Evolutionary conservation across 2,329 filamentous ascomycete genomes (phyloP).

Genomic region (Chaetoscypha palmicola): DNA sequence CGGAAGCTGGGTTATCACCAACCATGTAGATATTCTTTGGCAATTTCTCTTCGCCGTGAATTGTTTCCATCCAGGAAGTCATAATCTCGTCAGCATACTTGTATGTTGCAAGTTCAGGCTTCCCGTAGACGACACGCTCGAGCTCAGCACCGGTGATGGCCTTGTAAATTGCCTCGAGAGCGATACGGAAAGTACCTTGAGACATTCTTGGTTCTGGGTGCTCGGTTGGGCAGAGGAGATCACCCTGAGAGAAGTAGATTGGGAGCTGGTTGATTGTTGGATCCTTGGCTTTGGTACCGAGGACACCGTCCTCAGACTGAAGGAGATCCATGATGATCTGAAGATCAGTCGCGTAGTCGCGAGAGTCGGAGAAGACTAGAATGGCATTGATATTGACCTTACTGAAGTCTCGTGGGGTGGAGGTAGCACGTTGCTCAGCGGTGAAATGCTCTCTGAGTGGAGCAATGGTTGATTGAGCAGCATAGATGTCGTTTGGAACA

Average conservation of each 20-base stretch:
- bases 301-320: constrained; percentile 58
- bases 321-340: constrained; percentile 71
- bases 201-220: constrained; percentile 63
- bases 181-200: constrained; percentile 69
- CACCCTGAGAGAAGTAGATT: constrained; percentile 66
- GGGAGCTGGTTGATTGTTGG: constrained; percentile 60
- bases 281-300: constrained; percentile 59
- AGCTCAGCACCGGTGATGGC: constrained; percentile 62
- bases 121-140: constrained; percentile 70
- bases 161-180: constrained; percentile 67
- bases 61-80: constrained; percentile 65
- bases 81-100: constrained; percentile 72
- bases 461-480: constrained; percentile 61
- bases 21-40: constrained; percentile 71
- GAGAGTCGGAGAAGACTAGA: constrained; percentile 66
- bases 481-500: constrained; percentile 66
- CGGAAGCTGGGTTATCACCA: constrained; percentile 66
- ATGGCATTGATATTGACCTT: constrained; percentile 68
- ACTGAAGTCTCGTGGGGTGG: constrained; percentile 63
- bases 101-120: constrained; percentile 69
- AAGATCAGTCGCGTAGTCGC: constrained; percentile 68
- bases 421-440: constrained; percentile 58
- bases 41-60: constrained; percentile 64
- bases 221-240: constrained; percentile 57
- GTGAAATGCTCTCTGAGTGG: constrained; percentile 61